These are phyloP conservation scores for Karstenula rhodostoma DNA, from an alignment of 2,329 filamentous ascomycete species.

Conservation along the genomic window DNA sequence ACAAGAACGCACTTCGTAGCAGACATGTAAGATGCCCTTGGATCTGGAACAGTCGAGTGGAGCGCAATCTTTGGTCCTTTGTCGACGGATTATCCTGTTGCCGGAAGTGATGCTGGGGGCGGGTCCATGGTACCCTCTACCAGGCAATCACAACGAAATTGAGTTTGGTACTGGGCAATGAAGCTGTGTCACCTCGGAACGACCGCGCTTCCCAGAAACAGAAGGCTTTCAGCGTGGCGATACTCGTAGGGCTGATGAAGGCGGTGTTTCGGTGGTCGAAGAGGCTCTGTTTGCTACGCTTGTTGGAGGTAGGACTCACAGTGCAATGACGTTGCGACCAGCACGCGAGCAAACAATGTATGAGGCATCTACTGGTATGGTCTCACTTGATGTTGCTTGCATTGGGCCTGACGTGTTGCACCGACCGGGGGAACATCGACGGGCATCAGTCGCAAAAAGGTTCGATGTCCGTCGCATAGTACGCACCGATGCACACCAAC, in stretches of 20 bases:
- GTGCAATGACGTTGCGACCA: background rate
- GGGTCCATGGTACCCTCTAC: constrained; percentile 6
- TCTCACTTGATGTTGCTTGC: background rate
- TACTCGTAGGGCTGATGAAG: background rate
- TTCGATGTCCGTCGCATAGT: background rate
- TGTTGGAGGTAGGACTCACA: background rate
- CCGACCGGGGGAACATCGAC: background rate
- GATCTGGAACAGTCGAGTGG: constrained; percentile 1
- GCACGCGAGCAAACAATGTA: background rate
- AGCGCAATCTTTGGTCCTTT: constrained; percentile 1
- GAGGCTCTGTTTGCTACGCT: background rate
- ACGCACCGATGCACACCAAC: background rate
- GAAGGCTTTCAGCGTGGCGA: background rate
- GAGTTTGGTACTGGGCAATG: background rate
- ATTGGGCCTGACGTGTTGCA: background rate
- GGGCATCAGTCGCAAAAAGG: background rate
- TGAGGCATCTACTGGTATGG: background rate
- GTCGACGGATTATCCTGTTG: background rate
- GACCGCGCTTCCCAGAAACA: background rate
- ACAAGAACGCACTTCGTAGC: constrained; percentile 10
- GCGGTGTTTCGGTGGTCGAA: no score
- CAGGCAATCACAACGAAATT: constrained; percentile 10
- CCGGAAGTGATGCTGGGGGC: background rate
- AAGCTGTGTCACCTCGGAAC: background rate
- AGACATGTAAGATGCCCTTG: background rate